These are phyloP conservation scores for Bifiguratus adelaidae DNA, from an alignment of 192 early-diverging fungal genomes.

Conservation along the genomic window DNA sequence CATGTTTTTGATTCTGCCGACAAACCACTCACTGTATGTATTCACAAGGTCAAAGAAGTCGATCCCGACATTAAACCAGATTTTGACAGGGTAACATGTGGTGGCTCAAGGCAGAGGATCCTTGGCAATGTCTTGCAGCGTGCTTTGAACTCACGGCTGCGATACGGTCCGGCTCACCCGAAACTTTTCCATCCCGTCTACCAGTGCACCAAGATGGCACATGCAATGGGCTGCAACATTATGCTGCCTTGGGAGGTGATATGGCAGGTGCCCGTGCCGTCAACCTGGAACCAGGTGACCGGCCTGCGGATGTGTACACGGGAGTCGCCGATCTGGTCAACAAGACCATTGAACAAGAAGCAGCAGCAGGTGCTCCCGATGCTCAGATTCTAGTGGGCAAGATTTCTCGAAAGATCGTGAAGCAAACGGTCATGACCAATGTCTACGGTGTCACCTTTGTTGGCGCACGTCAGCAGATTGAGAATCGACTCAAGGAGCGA, in stretches of 20 bases:
- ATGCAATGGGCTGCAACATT: conserved; percentile 98
- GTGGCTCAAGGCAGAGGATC: conserved; percentile 86
- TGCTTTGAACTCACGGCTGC: conserved; percentile 81
- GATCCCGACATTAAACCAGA: background rate
- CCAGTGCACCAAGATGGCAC: conserved; percentile 97
- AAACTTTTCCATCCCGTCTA: conserved; percentile 54
- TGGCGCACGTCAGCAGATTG: conserved; percentile 83
- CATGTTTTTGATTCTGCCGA: conserved; percentile 78
- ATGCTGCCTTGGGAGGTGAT: conserved; percentile 94
- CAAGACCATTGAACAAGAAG: conserved; percentile 57
- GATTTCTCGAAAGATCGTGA: conserved; percentile 89
- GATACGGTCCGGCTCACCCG: conserved; percentile 57
- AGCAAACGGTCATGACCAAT: conserved; percentile 99
- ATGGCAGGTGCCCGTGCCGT: conserved; percentile 76
- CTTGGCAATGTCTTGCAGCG: conserved; percentile 89
- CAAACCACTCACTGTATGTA: conserved; percentile 47
- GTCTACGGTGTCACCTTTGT: conserved; percentile 97
- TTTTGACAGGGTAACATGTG: conserved; percentile 48
- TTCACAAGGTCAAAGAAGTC: background rate
- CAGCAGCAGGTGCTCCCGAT: conserved; percentile 38
- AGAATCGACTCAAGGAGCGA: conserved; percentile 70
- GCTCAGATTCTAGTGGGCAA: conserved; percentile 56
- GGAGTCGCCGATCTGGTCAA: conserved; percentile 75
- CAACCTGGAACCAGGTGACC: conserved; percentile 73
- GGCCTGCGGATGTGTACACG: conserved; percentile 88